phyloP scores from a whole-genome alignment of 805 yeast species.

The Kodamaea nitidulidarum region DNA sequence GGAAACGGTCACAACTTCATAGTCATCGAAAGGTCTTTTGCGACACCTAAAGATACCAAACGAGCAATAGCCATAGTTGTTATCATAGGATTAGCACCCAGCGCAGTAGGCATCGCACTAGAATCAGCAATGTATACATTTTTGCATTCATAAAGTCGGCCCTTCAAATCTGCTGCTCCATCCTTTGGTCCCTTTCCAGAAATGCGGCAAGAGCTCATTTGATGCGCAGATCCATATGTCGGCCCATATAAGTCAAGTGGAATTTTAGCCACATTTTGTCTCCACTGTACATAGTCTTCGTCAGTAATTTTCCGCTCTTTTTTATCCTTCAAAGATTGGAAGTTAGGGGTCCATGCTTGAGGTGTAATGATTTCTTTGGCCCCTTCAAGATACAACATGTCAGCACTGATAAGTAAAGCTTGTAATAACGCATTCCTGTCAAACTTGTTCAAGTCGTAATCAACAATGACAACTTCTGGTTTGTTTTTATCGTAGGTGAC shows the following conservation, averaged over 20 bases:
- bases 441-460: conserved; percentile 37
- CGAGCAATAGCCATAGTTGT: conserved; percentile 24
- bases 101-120: conserved; percentile 27
- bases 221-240: conserved; percentile 27
- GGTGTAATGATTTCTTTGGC: conserved; percentile 42
- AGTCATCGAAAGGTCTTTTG: conserved; percentile 13
- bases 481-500: conserved; percentile 30
- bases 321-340: conserved; percentile 33
- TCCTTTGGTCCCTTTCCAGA: conserved; percentile 23
- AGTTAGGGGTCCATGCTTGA: conserved; percentile 31
- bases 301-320: conserved; percentile 38
- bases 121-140: conserved; percentile 28
- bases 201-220: conserved; percentile 26
- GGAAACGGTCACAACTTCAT: conserved; percentile 1
- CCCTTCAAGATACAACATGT: conserved; percentile 46
- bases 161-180: conserved; percentile 24
- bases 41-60: conserved; percentile 18
- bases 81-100: conserved; percentile 28
- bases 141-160: conserved; percentile 23
- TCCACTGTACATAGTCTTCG: conserved; percentile 39
- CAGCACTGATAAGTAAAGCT: conserved; percentile 39
- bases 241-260: conserved; percentile 28
- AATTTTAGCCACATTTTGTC: conserved; percentile 22
- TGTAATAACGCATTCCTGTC: conserved; percentile 39
- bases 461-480: conserved; percentile 32